Base-by-base conservation (phyloP, 2,329 filamentous ascomycete genomes). In the Periconia sp. region DNA sequence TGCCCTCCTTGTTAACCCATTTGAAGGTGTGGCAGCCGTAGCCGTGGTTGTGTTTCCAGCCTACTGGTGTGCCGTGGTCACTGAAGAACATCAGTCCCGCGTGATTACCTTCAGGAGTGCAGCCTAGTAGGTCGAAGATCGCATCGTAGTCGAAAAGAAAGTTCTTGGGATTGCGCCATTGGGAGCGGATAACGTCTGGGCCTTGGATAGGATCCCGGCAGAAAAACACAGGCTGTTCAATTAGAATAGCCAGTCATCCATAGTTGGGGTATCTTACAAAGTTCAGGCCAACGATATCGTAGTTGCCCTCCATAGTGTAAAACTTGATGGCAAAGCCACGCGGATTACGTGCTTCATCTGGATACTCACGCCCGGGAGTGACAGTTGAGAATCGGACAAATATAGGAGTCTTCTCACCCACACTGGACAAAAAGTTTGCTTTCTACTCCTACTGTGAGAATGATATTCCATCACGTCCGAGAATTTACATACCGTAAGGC, bases 311-410 rank as follows among this genome's bases (percentile, higher is more conserved):
- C 17, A 87, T 83, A 0, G 88, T 90, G 37, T 86, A 81, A 74
- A 91, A 88, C 74, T 91, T 91, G 58, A 89, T 79, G 1, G 86
- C 81, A 64, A 91, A 91, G 0, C 89, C 89, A 64, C 87, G 79
- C 10, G 87, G 87, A 60, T 92, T 88, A 54, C 89, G 84, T 31
- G 86, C 87, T 59, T 83, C 85, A 64, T 91, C 88, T 53, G 87
- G 81, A 3, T 85, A 89, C 7, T 88, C 88, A 53, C 84, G 84
- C 72, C 91, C 87, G 55, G 88, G 87, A 67, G 88, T 87, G 5
- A 91, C 88, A 1, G 89, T 92, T 0, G 87, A 91, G 74, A 92
- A 91, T 3, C 89, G 85, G 42, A 82, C 81, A 1, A 87, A 81
- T 57, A 87, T 73, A 15, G 86, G 84, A 45, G 77, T 79, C 58